Conservation (phyloP, 345 rosid genomes). For the Eutrema heterophyllum region DNA sequence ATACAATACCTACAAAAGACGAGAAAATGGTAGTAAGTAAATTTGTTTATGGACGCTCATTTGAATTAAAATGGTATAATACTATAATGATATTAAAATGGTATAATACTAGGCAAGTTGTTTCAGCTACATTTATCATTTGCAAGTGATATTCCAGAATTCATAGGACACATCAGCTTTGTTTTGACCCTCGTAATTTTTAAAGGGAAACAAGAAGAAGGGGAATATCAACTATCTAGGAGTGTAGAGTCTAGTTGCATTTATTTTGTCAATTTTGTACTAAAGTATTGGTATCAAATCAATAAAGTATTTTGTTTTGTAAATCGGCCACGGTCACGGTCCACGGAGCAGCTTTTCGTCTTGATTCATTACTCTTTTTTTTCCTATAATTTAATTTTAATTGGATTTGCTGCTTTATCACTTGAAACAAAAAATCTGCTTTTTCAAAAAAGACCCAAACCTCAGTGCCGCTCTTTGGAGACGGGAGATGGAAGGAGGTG, state of each 20-base stretch:
- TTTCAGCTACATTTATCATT: too few relatives aligned
- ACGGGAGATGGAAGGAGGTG: slow-evolving; percentile 30
- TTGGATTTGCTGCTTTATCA: slow-evolving; percentile 7
- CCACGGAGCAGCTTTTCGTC: slow-evolving; percentile 8
- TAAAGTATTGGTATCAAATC: not conserved
- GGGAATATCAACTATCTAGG: too few relatives aligned
- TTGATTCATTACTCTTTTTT: not conserved
- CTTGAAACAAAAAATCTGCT: not conserved
- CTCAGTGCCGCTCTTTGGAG: not conserved
- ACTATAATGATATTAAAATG: too few relatives aligned
- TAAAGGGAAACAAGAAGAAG: too few relatives aligned
- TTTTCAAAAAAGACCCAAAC: not conserved
- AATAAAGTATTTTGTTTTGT: not conserved
- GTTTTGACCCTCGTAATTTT: too few relatives aligned
- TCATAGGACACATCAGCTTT: too few relatives aligned
- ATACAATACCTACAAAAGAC: not conserved
- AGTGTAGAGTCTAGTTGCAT: not conserved
- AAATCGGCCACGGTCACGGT: not conserved
- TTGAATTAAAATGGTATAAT: too few relatives aligned
- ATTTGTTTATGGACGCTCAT: not conserved
- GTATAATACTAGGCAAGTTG: too few relatives aligned
- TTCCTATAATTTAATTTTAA: not conserved
- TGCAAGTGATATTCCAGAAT: too few relatives aligned
- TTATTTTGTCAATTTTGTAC: not conserved
- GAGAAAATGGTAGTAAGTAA: not conserved